phyloP scores from a whole-genome alignment of 345 rosid genomes.

The Lenwebbia sp. region DNA sequence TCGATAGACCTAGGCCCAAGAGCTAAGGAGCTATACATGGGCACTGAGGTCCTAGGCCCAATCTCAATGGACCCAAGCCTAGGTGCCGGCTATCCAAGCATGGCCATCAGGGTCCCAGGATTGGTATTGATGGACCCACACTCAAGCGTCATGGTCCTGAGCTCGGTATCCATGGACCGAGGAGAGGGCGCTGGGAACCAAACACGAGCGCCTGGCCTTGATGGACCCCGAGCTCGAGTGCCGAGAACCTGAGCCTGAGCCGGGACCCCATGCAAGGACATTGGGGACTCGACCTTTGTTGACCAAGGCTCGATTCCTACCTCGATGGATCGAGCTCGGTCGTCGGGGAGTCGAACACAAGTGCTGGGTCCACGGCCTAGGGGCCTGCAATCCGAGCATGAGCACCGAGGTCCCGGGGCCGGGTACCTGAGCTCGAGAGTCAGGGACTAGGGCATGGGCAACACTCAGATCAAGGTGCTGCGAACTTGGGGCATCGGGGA shows the following conservation, averaged over 20 bases:
- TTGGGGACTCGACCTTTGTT: fast-evolving
- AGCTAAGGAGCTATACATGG: not conserved
- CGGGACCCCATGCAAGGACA: fast-evolving
- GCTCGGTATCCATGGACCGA: not conserved
- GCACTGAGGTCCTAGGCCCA: not conserved
- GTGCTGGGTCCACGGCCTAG: fast-evolving
- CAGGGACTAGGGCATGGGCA: not conserved
- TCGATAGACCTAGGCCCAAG: not conserved
- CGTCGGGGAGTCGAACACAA: fast-evolving
- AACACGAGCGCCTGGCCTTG: fast-evolving
- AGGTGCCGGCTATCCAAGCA: not conserved
- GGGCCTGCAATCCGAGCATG: fast-evolving
- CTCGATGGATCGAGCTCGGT: not conserved
- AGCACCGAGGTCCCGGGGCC: not conserved
- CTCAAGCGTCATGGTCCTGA: not conserved
- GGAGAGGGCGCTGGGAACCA: fast-evolving
- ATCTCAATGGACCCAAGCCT: not conserved
- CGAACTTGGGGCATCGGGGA: not conserved
- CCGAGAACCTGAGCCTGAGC: too few relatives aligned
- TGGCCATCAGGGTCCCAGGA: fast-evolving
- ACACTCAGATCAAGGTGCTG: fast-evolving
- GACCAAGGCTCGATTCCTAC: fast-evolving
- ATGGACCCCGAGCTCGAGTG: not conserved
- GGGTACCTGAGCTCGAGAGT: not conserved
- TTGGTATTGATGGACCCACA: not conserved